Evolutionary conservation across 345 rosid genomes (phyloP), one percentile per base, ranked within the genome.

Genomic region (Melaleuca alternifolia): DNA sequence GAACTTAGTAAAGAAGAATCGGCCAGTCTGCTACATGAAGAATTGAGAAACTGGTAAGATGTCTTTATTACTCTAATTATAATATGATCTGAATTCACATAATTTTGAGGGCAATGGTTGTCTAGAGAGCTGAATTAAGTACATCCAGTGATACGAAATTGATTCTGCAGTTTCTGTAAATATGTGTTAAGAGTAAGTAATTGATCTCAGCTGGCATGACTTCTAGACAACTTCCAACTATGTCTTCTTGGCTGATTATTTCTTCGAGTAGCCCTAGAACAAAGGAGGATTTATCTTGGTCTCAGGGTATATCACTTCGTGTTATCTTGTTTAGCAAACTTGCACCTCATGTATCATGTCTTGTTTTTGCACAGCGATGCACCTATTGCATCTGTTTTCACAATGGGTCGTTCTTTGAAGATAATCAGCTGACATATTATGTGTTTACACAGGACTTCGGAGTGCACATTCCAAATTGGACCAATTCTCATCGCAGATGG

Each of bases 401-500:
- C 62, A 2, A 10, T 28, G 62, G 62, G 1, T 56, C 24, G 61
- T 56, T 56, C 62, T 56, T 56, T 11, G 3, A 5, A 12, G 62
- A 56, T n/a, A 56, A 56, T 56, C 62, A 24, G 28, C 24, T 56
- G 0, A 24, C 13, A 24, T 56, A 56, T 56, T 0, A 28, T 0
- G 62, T 56, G 62, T 24, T 56, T 56, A 24, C 62, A 5, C 62
- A 24, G 62, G 62, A 56, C 62, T 56, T 56, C 96, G 5, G 90
- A 90, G 54, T 94, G 96, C 86, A 91, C 93, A 5, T 94, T 92
- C 89, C 97, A 93, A 89, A 91, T 95, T 7, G 98, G 99, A 56
- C 97, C 99, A 12, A 90, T 96, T 86, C 94, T 94, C 21, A 30
- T 94, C 2, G 87, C 92, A n/a, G 96, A 95, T 16, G 95, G 95